Conservation (phyloP, 2,329 filamentous ascomycete species). For the Stemphylium vesicarium region DNA sequence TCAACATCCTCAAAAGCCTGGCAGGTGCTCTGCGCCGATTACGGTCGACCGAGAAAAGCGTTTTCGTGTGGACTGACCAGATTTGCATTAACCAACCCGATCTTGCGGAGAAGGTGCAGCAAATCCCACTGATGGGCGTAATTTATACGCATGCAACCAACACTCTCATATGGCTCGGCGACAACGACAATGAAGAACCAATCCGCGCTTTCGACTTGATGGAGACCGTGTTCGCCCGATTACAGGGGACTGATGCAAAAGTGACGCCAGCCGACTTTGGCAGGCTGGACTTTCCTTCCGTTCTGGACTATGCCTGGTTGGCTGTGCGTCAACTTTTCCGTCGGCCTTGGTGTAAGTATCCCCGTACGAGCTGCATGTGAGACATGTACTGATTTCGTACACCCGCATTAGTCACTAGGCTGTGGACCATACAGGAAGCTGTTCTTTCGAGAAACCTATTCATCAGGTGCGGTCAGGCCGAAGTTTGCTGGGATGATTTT, state of each 20-base stretch:
- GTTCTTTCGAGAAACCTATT: constrained; percentile 24
- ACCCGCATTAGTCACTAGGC: too few relatives aligned
- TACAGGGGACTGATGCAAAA: constrained; percentile 22
- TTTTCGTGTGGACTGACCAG: constrained; percentile 36
- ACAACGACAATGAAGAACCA: constrained; percentile 22
- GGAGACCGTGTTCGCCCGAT: constrained; percentile 15
- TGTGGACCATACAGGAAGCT: constrained; percentile 37
- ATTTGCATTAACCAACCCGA: constrained; percentile 25
- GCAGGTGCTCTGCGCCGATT: constrained; percentile 24
- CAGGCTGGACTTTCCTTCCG: constrained; percentile 21
- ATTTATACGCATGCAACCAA: constrained; percentile 35
- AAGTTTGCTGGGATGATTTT: constrained; percentile 29
- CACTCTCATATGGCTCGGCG: constrained; percentile 39
- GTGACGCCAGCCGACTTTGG: constrained; percentile 24
- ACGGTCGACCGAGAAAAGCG: constrained; percentile 19
- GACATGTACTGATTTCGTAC: too few relatives aligned
- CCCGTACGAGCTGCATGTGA: too few relatives aligned
- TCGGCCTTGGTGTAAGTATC: constrained; percentile 30
- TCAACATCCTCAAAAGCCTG: constrained; percentile 27
- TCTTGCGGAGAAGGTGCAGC: constrained; percentile 27
- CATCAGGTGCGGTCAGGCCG: constrained; percentile 24
- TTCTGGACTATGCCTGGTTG: constrained; percentile 18
- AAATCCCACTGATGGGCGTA: constrained; percentile 34
- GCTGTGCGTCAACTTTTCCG: constrained; percentile 22
- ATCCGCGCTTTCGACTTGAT: constrained; percentile 23